Percentiles rank a stretch among this genome's conserved stretches.
phyloP scores from a whole-genome alignment of 768 basidiomycete genomes.

The Lentinula sp. region DNA sequence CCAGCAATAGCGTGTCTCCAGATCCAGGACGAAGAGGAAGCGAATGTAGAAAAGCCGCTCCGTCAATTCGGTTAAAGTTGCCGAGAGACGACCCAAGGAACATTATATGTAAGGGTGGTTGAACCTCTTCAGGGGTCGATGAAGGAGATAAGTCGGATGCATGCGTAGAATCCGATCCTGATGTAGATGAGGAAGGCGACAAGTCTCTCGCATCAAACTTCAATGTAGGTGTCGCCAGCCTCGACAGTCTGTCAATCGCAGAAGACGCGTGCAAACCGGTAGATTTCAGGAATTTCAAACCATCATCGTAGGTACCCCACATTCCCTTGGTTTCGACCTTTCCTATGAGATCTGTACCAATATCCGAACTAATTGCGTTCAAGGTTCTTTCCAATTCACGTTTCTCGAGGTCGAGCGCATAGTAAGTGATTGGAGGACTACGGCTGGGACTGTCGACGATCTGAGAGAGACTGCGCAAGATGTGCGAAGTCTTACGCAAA shows the following conservation, averaged over 20 bases:
- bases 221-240: constrained; percentile 5
- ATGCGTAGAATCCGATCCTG: constrained; percentile 13
- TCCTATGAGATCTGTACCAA: constrained; percentile 55
- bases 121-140: constrained; percentile 40
- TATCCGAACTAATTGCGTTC: constrained; percentile 54
- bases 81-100: constrained; percentile 92
- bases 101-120: constrained; percentile 68
- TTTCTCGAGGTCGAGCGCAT: constrained; percentile 90
- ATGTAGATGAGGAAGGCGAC: constrained; percentile 31
- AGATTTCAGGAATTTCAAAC: constrained; percentile 69
- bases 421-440: constrained; percentile 64
- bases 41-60: constrained; percentile 65
- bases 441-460: constrained; percentile 31
- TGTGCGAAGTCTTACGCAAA: constrained; percentile 82
- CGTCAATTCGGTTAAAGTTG: constrained; percentile 74
- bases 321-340: constrained; percentile 81
- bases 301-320: constrained; percentile 89
- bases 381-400: constrained; percentile 82
- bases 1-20: constrained; percentile 82
- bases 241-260: constrained; percentile 8
- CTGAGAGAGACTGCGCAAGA: constrained; percentile 66
- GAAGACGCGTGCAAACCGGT: constrained; percentile 43
- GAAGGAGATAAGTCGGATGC: constrained; percentile 22
- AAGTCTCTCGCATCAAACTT: constrained; percentile 18
- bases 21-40: constrained; percentile 70